Percentiles rank a stretch among this genome's conserved stretches.
Conservation (phyloP, 208 protist genomes). For the Acanthamoeba divionensis region DNA sequence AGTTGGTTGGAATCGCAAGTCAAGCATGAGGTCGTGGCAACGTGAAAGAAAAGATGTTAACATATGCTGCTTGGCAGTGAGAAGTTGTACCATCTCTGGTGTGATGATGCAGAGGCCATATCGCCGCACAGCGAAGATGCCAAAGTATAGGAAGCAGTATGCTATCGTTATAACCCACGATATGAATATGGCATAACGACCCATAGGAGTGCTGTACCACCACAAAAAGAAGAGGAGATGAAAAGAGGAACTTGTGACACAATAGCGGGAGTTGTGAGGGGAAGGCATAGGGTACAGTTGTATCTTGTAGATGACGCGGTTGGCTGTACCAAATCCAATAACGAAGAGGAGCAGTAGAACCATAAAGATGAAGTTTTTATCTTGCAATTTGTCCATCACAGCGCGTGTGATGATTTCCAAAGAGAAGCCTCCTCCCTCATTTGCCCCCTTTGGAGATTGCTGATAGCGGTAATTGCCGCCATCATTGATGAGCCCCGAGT, state of each 20-base stretch:
- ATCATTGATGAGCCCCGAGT: no score
- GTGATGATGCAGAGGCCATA: slow-evolving; percentile 43
- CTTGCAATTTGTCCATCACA: slow-evolving; percentile 9
- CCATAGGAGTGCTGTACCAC: background rate
- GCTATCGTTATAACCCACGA: slow-evolving; percentile 27
- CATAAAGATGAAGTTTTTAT: slow-evolving; percentile 47
- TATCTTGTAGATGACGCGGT: slow-evolving; percentile 49
- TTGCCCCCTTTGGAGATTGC: no score
- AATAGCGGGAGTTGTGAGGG: no score
- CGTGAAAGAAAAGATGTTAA: no score
- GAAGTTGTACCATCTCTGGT: background rate
- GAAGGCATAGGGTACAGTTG: slow-evolving; percentile 28
- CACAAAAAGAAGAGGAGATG: background rate
- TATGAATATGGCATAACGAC: slow-evolving; percentile 31
- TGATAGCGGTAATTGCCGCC: no score
- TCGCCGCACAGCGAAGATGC: slow-evolving; percentile 13
- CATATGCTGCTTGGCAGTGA: no score
- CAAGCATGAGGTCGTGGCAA: no score
- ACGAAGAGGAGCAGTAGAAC: slow-evolving; percentile 3
- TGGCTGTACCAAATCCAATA: slow-evolving; percentile 32
- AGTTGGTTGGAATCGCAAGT: background rate
- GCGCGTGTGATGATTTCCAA: no score
- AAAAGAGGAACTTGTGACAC: no score
- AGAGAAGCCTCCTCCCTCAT: no score
- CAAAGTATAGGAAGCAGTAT: slow-evolving; percentile 49